Conservation (phyloP, 768 basidiomycete genomes). For the Pilatotrama ljubarskyi region DNA sequence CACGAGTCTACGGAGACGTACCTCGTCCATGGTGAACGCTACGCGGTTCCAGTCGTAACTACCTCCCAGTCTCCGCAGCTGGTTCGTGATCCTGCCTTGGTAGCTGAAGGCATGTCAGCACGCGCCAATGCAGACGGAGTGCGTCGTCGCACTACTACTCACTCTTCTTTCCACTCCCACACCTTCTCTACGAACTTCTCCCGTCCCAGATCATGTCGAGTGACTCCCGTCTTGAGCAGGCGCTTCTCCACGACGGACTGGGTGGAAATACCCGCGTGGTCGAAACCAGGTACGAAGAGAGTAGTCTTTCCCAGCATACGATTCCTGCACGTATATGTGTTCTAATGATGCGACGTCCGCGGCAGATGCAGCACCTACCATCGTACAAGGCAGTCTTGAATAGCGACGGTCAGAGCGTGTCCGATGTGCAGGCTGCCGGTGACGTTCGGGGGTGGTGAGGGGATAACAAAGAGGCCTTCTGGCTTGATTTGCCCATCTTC, state of each 20-base stretch:
- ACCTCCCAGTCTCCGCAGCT: slow-evolving; percentile 84
- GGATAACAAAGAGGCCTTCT: slow-evolving; percentile 79
- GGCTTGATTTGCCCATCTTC: slow-evolving; percentile 57
- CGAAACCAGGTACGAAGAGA: slow-evolving; percentile 91
- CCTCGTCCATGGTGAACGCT: slow-evolving; percentile 95
- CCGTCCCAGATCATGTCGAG: slow-evolving; percentile 92
- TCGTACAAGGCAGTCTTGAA: slow-evolving; percentile 87
- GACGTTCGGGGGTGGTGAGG: slow-evolving; percentile 93
- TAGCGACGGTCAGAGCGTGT: slow-evolving; percentile 87
- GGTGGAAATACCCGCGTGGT: slow-evolving; percentile 98
- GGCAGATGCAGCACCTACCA: slow-evolving; percentile 56
- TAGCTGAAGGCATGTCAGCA: slow-evolving; percentile 55
- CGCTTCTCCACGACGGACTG: slow-evolving; percentile 97
- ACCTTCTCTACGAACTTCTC: slow-evolving; percentile 89
- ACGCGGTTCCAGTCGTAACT: slow-evolving; percentile 94
- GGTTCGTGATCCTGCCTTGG: slow-evolving; percentile 88
- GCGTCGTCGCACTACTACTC: slow-evolving; percentile 27
- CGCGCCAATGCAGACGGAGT: not conserved
- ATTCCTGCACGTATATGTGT: slow-evolving; percentile 54
- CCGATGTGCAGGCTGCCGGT: slow-evolving; percentile 96
- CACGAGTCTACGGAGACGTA: slow-evolving; percentile 35
- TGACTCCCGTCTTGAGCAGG: slow-evolving; percentile 79
- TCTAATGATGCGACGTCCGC: no score
- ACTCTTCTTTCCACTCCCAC: slow-evolving; percentile 98
- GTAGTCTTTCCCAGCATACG: slow-evolving; percentile 94